A percentile compares a stretch with the other conserved stretches of the same genome.
phyloP scores from a whole-genome alignment of 108 stramenopile genomes.

The Epithemia pelagica region DNA sequence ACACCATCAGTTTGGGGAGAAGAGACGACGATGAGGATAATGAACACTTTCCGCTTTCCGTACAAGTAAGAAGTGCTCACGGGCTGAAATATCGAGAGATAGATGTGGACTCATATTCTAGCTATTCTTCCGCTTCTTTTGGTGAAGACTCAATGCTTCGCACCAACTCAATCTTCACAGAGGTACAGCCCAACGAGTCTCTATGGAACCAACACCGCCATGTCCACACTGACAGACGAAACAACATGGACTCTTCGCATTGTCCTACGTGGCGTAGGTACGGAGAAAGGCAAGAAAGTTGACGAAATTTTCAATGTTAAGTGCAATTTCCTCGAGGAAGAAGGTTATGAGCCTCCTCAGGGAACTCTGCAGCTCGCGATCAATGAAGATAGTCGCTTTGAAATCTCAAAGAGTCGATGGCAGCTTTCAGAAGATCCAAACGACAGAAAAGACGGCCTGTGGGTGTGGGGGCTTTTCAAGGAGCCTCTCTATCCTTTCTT shows the following conservation, averaged over 20 bases:
- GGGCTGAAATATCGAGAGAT: no score
- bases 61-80: no score
- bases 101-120: no score
- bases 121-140: no score
- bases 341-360: constrained; percentile 84
- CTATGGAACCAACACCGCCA: no score
- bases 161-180: no score
- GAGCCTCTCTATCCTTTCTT: constrained; percentile 89
- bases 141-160: no score
- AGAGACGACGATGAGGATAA: no score
- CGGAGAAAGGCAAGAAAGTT: constrained; percentile 47
- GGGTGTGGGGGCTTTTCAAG: constrained; percentile 88
- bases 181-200: no score
- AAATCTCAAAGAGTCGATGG: constrained; percentile 56
- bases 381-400: constrained; percentile 5
- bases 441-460: constrained; percentile 80
- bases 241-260: constrained; percentile 75
- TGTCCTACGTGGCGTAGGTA: constrained; percentile 48
- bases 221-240: constrained; percentile 58
- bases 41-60: no score
- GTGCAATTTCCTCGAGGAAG: constrained; percentile 70
- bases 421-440: constrained; percentile 79
- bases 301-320: constrained; percentile 49
- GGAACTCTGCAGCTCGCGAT: constrained; percentile 39
- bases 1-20: no score